Evolutionary conservation across 2,329 filamentous ascomycete genomes (phyloP).

Genomic region (Curvularia sp.): DNA sequence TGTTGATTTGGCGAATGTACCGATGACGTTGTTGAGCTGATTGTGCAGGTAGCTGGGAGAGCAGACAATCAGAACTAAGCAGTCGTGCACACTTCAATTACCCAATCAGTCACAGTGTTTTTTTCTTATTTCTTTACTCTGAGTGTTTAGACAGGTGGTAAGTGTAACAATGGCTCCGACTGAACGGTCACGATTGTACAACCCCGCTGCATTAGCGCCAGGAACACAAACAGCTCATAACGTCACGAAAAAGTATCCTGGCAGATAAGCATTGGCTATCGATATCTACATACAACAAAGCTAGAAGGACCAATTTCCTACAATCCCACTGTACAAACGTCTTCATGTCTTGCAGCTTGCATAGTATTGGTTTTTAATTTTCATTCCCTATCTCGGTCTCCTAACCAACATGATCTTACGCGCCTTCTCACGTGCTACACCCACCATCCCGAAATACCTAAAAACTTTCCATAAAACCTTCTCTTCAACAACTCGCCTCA

Average conservation of each 20-base stretch:
- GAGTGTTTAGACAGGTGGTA: background rate
- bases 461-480: conserved; percentile 20
- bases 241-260: conserved; percentile 11
- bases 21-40: conserved; percentile 4
- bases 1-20: background rate
- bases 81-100: background rate
- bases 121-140: background rate
- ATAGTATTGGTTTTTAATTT: background rate
- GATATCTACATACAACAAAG: background rate
- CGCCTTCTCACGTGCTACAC: conserved; percentile 5
- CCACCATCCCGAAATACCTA: background rate
- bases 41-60: background rate
- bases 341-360: background rate
- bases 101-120: background rate
- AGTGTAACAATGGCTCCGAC: background rate
- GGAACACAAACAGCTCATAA: conserved; percentile 11
- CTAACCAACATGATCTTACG: conserved; percentile 23
- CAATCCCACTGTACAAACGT: background rate
- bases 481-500: conserved; percentile 35
- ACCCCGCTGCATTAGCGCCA: conserved; percentile 15
- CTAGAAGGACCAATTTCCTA: background rate
- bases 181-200: background rate
- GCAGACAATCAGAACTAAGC: background rate
- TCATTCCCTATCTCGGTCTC: background rate
- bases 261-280: conserved; percentile 12